Conservation (phyloP, 441 rosid genomes). For the Erodium trifolium region DNA sequence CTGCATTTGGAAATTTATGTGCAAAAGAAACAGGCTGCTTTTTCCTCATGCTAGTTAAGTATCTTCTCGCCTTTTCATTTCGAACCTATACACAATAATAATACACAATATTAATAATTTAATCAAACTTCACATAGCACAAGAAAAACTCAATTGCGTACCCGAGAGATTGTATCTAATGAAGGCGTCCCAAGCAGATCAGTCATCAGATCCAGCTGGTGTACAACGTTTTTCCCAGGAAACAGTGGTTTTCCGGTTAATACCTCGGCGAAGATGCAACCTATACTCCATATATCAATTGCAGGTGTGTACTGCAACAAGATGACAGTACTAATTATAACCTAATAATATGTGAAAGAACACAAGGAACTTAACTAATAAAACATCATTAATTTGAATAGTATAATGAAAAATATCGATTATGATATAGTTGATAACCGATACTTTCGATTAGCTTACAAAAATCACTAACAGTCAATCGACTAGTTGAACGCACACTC, state of each 20-base stretch:
- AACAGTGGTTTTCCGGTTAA: conserved; percentile 76
- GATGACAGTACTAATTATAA: too few species aligned
- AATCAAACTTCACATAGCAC: neutral
- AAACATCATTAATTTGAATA: too few species aligned
- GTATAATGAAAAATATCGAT: too few species aligned
- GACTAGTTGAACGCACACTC: too few species aligned
- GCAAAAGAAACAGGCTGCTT: conserved; percentile 61
- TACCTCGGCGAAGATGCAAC: conserved; percentile 95
- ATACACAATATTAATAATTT: neutral
- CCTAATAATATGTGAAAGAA: too few species aligned
- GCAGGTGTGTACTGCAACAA: conserved; percentile 87
- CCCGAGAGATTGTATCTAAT: conserved; percentile 76
- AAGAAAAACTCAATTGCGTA: conserved; percentile 23
- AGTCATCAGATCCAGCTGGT: conserved; percentile 84
- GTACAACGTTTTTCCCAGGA: conserved; percentile 91
- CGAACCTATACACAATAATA: conserved; percentile 48
- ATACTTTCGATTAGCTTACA: too few species aligned
- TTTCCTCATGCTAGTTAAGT: conserved; percentile 89
- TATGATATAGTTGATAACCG: too few species aligned
- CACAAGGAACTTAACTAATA: too few species aligned
- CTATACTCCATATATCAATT: conserved; percentile 95
- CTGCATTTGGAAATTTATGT: conserved; percentile 76
- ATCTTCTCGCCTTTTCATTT: conserved; percentile 89
- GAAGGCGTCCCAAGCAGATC: conserved; percentile 93
- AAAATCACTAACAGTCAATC: too few species aligned